phyloP scores from a whole-genome alignment of 2,329 filamentous ascomycete species.

The Aspergillus quadrilineatus region DNA sequence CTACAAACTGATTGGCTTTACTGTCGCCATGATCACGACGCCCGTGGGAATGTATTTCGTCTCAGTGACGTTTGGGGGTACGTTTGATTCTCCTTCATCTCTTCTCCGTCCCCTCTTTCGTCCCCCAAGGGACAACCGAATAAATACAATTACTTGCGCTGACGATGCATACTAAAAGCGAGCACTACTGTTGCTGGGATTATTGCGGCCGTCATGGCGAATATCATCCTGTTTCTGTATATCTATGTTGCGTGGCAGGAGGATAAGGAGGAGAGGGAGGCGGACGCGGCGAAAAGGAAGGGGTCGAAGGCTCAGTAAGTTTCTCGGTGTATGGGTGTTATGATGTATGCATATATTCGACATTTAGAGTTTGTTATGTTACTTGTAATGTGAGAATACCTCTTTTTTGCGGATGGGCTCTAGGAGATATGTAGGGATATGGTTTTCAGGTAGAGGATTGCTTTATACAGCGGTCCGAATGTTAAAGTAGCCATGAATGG shows the following conservation, averaged over 20 bases:
- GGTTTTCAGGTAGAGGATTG: background rate
- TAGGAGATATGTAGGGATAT: background rate
- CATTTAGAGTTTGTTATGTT: background rate
- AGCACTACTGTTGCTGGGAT: constrained; percentile 86
- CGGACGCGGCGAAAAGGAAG: constrained; percentile 58
- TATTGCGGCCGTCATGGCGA: constrained; percentile 82
- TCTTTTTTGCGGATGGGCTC: background rate
- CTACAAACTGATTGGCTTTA: constrained; percentile 84
- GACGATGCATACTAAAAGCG: constrained; percentile 53
- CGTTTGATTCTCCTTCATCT: constrained; percentile 20
- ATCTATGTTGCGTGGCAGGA: constrained; percentile 89
- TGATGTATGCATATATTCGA: background rate
- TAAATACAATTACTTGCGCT: background rate
- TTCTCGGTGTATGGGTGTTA: background rate
- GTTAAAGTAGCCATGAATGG: background rate
- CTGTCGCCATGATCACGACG: constrained; percentile 81
- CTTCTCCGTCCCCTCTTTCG: background rate
- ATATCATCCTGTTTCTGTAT: constrained; percentile 87
- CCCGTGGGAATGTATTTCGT: constrained; percentile 89
- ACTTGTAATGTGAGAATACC: background rate
- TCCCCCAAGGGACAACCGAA: background rate
- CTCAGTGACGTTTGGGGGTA: constrained; percentile 78
- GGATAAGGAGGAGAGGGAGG: constrained; percentile 73
- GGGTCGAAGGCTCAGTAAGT: constrained; percentile 46
- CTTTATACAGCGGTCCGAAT: background rate